Evolutionary conservation across 23 red algal species (phyloP), one percentile per base, ranked within the genome.

Genomic region (Cyanidioschyzon merolae): DNA sequence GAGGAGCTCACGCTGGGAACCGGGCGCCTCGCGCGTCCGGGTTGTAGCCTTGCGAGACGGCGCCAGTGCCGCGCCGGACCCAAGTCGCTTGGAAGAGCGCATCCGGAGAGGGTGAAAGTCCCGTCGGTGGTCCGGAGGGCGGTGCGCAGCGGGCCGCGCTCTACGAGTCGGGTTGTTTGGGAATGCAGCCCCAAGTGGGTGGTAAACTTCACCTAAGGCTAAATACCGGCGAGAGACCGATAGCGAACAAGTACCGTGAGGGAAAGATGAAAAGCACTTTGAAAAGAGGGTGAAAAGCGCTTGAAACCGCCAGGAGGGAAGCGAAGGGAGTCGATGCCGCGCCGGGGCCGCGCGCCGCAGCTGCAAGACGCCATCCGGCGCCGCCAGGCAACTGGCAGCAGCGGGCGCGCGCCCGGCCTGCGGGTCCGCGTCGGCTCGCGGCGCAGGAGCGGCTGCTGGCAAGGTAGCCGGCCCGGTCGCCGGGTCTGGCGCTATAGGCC

Each of bases 201-300:
- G 89, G 82, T 91, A 91, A 85, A 91, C 79, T 80, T 86, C 83
- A 91, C 80, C 89, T 76, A 86, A 86, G 77, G 89, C 89, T 91
- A 91, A 91, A 91, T 91, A 91, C 29, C 75, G 77, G 83, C 75
- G 74, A 85, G 83, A 91, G 78, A 91, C 83, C 89, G 83, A 91
- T 86, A 86, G 89, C 59, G 83, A 82, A 91, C 83, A 91, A 86
- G 89, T 91, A 86, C 89, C 83, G 89, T 91, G 77, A 91, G 89
- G 83, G 82, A 86, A 86, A 91, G 89, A 77, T 86, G 82, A 76
- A 86, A 86, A 85, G 76, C 25, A 79, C 82, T 86, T 85, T 86
- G 89, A 75, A 82, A 91, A 85, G 82, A 86, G 89, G 58, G 89
- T 86, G 89, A 77, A 50, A 83, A 86, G 89, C 80, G 76, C 82